Evolutionary conservation across 805 yeast species (phyloP).

Genomic region (Hanseniaspora taiwanica): DNA sequence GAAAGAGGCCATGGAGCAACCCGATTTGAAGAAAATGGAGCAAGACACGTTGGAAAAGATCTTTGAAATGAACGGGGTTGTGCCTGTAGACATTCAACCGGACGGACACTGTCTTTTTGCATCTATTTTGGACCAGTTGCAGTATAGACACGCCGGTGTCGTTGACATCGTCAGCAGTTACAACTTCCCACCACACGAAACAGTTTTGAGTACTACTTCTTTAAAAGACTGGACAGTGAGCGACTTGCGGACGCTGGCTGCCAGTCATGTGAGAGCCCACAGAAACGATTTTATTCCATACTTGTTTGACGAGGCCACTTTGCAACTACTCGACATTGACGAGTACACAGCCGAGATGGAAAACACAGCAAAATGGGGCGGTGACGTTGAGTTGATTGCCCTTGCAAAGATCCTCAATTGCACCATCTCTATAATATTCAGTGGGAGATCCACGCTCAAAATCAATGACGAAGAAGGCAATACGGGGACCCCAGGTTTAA

Average conservation of each 20-base stretch:
- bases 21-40: slow-evolving; percentile 63
- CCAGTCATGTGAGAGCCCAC: slow-evolving; percentile 48
- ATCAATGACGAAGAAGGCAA: slow-evolving; percentile 42
- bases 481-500: slow-evolving; percentile 36
- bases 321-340: slow-evolving; percentile 48
- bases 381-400: slow-evolving; percentile 83
- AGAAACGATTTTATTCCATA: slow-evolving; percentile 69
- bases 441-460: slow-evolving; percentile 54
- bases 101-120: slow-evolving; percentile 94
- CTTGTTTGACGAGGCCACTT: slow-evolving; percentile 65
- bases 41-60: slow-evolving; percentile 46
- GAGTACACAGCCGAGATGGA: slow-evolving; percentile 58
- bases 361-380: slow-evolving; percentile 89
- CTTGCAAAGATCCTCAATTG: slow-evolving; percentile 56
- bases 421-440: slow-evolving; percentile 64
- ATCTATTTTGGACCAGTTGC: slow-evolving; percentile 68
- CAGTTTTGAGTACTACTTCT: too few species aligned
- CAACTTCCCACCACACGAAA: too few species aligned
- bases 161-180: too few species aligned
- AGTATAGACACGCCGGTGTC: slow-evolving; percentile 32
- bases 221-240: slow-evolving; percentile 10
- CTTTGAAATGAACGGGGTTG: slow-evolving; percentile 36
- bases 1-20: slow-evolving; percentile 49
- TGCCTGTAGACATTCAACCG: slow-evolving; percentile 59
- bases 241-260: slow-evolving; percentile 54